phyloP scores from a whole-genome alignment of 2,329 filamentous ascomycete genomes.

The Cladorrhinum sp. region DNA sequence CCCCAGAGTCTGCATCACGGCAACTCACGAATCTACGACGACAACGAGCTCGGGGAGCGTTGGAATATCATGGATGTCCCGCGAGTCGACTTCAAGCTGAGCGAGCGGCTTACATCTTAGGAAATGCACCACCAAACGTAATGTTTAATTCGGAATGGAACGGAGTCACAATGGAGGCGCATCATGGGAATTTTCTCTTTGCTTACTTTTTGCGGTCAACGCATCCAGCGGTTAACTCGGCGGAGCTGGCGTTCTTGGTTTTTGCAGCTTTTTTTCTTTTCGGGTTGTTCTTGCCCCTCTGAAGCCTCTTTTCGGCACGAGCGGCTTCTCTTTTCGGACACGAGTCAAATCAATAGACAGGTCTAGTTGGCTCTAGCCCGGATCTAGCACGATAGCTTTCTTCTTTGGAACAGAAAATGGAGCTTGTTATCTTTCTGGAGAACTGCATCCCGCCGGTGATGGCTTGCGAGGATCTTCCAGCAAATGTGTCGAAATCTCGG shows the following conservation, averaged over 20 bases:
- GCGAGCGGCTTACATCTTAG: slow-evolving; percentile 26
- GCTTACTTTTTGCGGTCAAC: neutral
- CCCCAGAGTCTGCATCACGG: slow-evolving; percentile 20
- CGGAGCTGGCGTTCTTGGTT: neutral
- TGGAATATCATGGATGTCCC: slow-evolving; percentile 26
- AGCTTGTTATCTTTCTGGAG: neutral
- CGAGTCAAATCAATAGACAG: neutral
- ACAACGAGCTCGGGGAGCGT: slow-evolving; percentile 21
- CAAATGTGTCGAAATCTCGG: neutral
- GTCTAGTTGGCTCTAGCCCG: neutral
- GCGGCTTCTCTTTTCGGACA: neutral
- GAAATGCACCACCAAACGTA: neutral
- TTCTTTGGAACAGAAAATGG: neutral
- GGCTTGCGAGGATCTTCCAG: neutral
- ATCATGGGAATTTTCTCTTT: neutral
- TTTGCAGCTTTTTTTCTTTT: neutral
- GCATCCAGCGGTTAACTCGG: neutral
- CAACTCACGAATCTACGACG: slow-evolving; percentile 22
- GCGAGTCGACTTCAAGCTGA: slow-evolving; percentile 22
- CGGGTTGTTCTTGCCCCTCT: neutral
- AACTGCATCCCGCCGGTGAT: neutral
- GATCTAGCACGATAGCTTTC: neutral
- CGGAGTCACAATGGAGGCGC: neutral
- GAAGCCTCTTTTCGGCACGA: neutral
- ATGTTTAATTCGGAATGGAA: neutral